Base-by-base conservation (phyloP, 2,329 filamentous ascomycete genomes). In the Cladosporium sp. region DNA sequence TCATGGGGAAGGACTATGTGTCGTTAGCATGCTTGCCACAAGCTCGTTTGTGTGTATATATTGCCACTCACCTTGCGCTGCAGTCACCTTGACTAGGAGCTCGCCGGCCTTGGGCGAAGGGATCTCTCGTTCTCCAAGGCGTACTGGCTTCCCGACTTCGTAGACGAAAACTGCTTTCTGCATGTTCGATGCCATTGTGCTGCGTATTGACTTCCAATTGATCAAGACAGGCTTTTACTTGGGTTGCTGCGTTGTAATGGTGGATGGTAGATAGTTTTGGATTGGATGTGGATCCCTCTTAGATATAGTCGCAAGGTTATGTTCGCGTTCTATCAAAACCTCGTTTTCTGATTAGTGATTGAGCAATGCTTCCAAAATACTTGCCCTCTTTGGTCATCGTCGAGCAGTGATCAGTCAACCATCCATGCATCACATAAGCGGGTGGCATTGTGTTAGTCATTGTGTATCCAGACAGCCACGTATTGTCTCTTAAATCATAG, bases 1-100 rank as follows among this genome's bases (percentile, higher is more conserved):
- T 67, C 66, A 14, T 67, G 66, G 4, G 66, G 66, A n/a, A 67
- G 64, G 8, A 67, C 66, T 66, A 34, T 6, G 12, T 2, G n/a
- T 8, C 38, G 32, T 54, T n/a, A 54, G 26, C 15, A 6, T 8
- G 30, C 5, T 5, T 30, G 11, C 8, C 5, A 15, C 3, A 3
- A 8, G 26, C 4, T 30, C 28, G 28, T 30, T 30, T 30, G 28
- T 30, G 4, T 30, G 28, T 30, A 30, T 30, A 30, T 30, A 6
- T 30, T 21, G n/a, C 14, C 28, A 60, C 66, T 55, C 34, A 67
- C 66, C 30, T 62, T 65, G 65, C 11, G 58, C 61, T 18, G 66
- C 49, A 3, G 28, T 59, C 15, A 67, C 63, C 32, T 64, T 67
- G 21, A 67, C 59, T 2, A 67, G 52, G n/a, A 67, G 62, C 52